Evolutionary conservation across 768 basidiomycete species (phyloP), one percentile per base, ranked within the genome.

Genomic region (Austroboletus eburneus): DNA sequence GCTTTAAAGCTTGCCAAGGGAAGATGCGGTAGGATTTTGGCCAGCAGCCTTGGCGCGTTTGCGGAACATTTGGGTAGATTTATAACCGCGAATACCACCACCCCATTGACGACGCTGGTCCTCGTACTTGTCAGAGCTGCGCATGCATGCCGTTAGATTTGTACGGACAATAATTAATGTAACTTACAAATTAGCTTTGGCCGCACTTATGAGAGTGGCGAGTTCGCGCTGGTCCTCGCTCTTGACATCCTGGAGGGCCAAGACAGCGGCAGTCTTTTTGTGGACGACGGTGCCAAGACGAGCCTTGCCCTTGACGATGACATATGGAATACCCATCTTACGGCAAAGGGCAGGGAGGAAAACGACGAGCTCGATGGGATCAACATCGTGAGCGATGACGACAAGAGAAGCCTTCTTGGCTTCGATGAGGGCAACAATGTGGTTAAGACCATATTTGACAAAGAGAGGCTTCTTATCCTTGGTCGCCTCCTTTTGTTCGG

Each of bases 271-370:
- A 42, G 93, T 97, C 83, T 97, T 97, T 84, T 96, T 96, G 81
- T 96, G 91, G 33, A 94, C 91, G 52, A 97, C 92, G 7, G 94
- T 91, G 58, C 95, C 95, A 62, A 98, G 90, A 67, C 95, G 90
- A 46, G 95, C 91, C 75, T 97, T 97, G 73, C 89, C 87, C 77
- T 97, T 97, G 59, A 95, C 93, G 56, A 99, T 96, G 55, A 93
- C 91, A 73, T 98, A 97, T 33, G 94, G 94, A 27, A 97, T 88
- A 69, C 94, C 94, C 94, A 97, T 97, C 84, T 98, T 97, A 72
- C 92, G 86, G 77, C 95, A 98, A 50, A 97, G 85, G 45, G 95
- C 93, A 46, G 95, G 95, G 50, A 98, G 79, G 85, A 91, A 98
- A 72, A 99, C 82, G 56, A 99, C 95, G 61, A 99, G 87, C 74